Evolutionary conservation across 306 rosid species (phyloP).

Genomic region (Castanopsis chinensis): DNA sequence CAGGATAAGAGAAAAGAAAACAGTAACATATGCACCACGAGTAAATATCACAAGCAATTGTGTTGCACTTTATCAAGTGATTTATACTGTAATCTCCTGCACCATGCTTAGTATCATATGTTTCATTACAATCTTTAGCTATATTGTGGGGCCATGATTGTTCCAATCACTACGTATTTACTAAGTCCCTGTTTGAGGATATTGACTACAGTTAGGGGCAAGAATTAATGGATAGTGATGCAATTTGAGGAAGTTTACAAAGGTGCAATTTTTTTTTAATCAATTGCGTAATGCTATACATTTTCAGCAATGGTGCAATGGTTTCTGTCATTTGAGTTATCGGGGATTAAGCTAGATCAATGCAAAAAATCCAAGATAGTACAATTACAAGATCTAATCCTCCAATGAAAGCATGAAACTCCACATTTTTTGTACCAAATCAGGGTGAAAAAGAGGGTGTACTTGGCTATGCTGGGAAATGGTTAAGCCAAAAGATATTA

Average conservation of each 20-base stretch:
- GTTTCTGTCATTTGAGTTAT: neutral
- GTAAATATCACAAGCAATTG: too few species aligned
- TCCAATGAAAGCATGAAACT: neutral
- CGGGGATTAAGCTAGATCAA: neutral
- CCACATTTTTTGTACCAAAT: neutral
- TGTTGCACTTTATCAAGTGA: too few species aligned
- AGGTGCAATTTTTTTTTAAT: neutral
- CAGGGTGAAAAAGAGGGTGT: neutral
- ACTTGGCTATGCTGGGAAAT: too few species aligned
- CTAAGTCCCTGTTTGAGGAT: neutral
- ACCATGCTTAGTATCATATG: too few species aligned
- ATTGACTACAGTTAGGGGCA: neutral
- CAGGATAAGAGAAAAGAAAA: neutral
- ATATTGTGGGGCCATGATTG: neutral
- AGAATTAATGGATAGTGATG: neutral
- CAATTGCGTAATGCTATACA: neutral
- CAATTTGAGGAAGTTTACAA: neutral
- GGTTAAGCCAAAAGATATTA: too few species aligned
- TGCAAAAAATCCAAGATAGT: neutral
- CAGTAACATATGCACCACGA: too few species aligned
- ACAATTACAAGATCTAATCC: slow-evolving; percentile 6
- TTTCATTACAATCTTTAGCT: neutral
- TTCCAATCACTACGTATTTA: neutral
- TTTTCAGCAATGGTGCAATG: neutral
- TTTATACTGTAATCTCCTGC: too few species aligned